phyloP scores from a whole-genome alignment of 257 asterid genomes.

The Nyctanthes arbortristis region DNA sequence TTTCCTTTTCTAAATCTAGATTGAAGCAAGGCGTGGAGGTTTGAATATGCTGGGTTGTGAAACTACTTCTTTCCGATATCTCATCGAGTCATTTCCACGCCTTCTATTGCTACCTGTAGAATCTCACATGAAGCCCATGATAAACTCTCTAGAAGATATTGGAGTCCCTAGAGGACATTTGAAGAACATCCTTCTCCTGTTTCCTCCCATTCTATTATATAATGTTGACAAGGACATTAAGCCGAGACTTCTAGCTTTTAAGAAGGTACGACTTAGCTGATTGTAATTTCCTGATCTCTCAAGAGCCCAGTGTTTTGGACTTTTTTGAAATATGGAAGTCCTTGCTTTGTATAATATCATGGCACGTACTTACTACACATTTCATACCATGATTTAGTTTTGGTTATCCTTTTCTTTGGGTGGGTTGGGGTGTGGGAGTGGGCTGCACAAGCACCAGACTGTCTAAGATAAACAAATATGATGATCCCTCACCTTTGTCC shows the following conservation, averaged over 20 bases:
- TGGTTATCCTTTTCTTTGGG: not conserved
- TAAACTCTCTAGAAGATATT: not conserved
- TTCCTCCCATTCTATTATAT: too few species aligned
- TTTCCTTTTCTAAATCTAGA: conserved; percentile 37
- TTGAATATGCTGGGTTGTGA: not conserved
- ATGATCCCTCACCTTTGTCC: not conserved
- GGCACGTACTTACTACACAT: too few species aligned
- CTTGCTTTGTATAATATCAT: not conserved
- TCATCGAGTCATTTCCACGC: not conserved
- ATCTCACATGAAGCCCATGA: not conserved
- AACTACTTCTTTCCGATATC: not conserved
- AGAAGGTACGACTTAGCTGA: not conserved
- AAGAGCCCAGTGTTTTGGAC: too few species aligned
- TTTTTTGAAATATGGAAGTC: not conserved
- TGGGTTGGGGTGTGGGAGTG: not conserved
- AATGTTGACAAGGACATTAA: too few species aligned
- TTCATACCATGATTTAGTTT: not conserved
- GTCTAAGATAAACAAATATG: too few species aligned
- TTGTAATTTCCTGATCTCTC: not conserved
- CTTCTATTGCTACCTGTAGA: not conserved
- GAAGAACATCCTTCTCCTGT: too few species aligned
- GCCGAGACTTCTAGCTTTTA: not conserved
- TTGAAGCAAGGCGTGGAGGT: conserved; percentile 46
- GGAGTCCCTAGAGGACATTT: not conserved
- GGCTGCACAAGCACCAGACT: not conserved